Evolutionary conservation across 257 asterid genomes (phyloP), one percentile per base, ranked within the genome.

Genomic region (Primulina tabacum): DNA sequence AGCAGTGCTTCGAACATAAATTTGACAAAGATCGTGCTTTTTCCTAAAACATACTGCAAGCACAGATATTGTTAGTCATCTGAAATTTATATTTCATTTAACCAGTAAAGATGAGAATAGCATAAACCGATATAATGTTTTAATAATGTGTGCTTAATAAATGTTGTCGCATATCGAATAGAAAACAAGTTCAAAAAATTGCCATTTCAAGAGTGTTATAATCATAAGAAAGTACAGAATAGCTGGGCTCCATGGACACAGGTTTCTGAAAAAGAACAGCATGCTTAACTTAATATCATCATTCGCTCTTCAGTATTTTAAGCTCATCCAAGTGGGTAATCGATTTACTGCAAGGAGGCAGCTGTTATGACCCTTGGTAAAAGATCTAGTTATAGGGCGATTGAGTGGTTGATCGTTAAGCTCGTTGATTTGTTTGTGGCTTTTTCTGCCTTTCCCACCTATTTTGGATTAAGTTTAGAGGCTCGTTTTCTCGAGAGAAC

Each of bases 1-100:
- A 59, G 97, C 97, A 68, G 92, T 89, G 82, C 99, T 94, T 62
- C 97, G 89, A 62, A 91, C 87, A 82, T 94, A 94, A 52, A 91
- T 78, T 79, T 91, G 97, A 57, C 81, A 70, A 62, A 91, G 75
- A 28, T 85, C 90, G 60, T 79, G 79, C 85, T 79, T 88, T 62
- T 78, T 84, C 75, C 58, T 75, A 75, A 94, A 88, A 78, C 76
- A 69, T 67, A 89, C 97, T 91, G 89, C 86, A 85, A 65, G 26
- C 35, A 65, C 67, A 65, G 3, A 76, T 33, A 73, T 73, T 28
- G 56, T 60, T 20, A 59, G 68, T 74, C 58, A 77, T 38, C 35
- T 68, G 58, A 60, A 38, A 26, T 24, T 29, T 64, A 24, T 43
- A 32, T 21, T 21, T 38, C 52, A 37, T 65, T 43, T 12, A 7